Base-by-base conservation (phyloP, 768 basidiomycete genomes). In the Kwoniella pini region DNA sequence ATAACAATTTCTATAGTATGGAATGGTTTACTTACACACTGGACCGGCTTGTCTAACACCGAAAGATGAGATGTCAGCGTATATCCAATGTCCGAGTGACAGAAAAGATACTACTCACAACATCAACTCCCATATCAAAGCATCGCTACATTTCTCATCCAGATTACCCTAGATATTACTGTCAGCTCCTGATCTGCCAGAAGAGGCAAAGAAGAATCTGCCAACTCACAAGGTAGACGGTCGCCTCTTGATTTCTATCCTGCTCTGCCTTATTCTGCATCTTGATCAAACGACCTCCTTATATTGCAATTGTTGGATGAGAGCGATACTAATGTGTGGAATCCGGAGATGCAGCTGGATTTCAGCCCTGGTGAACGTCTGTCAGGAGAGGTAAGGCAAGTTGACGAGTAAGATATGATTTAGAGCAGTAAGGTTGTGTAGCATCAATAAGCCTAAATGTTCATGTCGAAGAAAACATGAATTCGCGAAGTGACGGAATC, bases 111-210 rank as follows among this genome's bases (percentile, higher is more conserved):
- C 3, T 2, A 72, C 76, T 71, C 62, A 77, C 38, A 99, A 79
- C 95, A 99, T 98, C 46, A 99, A 81, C 81, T 98, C 95, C 95
- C 95, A 98, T 54, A 98, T 83, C 57, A 98, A 82, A 30, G 94
- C 91, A 78, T 98, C 95, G 10, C 89, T 84, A 72, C 90, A 92
- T 57, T 92, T 85, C 79, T 98, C 96, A 77, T 98, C 95, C 27
- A 99, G 85, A 77, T 99, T 98, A 50, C 95, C 95, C 95, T 97
- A 62, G 11, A 24, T 19, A 2, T 0, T 0, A 4, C 15, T 39
- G 62, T 53, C 39, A 52, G 42, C 27, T 31, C 17, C 12, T 11
- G 7, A 1, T n/a, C 12, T 2, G 26, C 17, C 10, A 9, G 6
- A 43, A 17, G 2, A 24, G 38, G 17, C 31, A 42, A 30, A 31